Conservation (phyloP, 768 basidiomycete species). For the Lanmaoa rubissima region DNA sequence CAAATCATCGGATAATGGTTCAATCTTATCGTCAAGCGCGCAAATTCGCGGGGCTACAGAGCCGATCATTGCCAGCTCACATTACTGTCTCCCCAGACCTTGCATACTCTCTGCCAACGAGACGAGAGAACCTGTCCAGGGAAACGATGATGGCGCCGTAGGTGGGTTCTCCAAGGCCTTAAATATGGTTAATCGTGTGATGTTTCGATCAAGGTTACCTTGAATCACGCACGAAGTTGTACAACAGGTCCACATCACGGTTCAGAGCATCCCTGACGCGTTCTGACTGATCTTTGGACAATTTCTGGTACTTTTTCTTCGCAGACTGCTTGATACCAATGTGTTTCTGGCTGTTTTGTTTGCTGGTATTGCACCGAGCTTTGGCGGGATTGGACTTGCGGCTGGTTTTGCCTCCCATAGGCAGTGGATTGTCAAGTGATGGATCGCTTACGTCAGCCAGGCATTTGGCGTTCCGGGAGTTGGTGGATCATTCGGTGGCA, state of each 20-base stretch:
- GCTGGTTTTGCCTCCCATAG: constrained; percentile 7
- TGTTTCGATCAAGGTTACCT: not conserved
- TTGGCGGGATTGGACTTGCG: constrained; percentile 4
- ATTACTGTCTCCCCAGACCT: constrained; percentile 15
- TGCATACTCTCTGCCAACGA: constrained; percentile 23
- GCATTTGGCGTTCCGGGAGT: not conserved
- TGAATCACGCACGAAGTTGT: constrained; percentile 19
- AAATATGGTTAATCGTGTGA: not conserved
- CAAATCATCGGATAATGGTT: not conserved
- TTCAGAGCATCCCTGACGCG: constrained; percentile 27
- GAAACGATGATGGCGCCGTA: not conserved
- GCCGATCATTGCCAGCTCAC: not conserved
- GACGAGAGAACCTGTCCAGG: constrained; percentile 6
- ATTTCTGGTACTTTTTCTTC: constrained; percentile 23
- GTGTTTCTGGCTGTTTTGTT: constrained; percentile 5
- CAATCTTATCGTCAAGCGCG: not conserved
- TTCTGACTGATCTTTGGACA: constrained; percentile 26
- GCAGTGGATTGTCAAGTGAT: not conserved
- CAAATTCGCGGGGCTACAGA: not conserved
- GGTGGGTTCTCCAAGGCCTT: constrained; percentile 14
- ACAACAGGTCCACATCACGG: constrained; percentile 24
- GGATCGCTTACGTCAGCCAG: constrained; percentile 16
- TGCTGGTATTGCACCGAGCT: constrained; percentile 8
- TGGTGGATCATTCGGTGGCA: not conserved
- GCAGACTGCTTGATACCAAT: constrained; percentile 10